Evolutionary conservation across 208 protist genomes (phyloP), one percentile per base, ranked within the genome.

Genomic region (Trypanosoma avium): DNA sequence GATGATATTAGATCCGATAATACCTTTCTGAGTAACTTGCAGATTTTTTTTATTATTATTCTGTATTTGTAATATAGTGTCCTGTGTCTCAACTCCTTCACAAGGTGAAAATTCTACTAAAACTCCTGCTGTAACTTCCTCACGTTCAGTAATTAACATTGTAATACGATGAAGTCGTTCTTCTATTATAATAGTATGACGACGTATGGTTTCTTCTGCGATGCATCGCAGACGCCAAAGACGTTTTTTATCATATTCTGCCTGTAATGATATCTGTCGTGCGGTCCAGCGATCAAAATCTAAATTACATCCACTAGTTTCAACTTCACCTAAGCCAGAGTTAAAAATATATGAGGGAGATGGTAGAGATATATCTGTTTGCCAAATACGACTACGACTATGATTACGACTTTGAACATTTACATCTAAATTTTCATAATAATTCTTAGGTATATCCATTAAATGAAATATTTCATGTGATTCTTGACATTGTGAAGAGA

Each of bases 191-290:
- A 61, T 0, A 17, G 33, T 32, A 24, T 70, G 29, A 32, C 64
- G 53, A 2, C 47, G 40, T 5, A 56, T 43, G 15, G 45, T 15
- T 33, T 70, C 64, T 55, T 70, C 64, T 19, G 55, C 64, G 15
- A 61, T 45, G 43, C 64, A 70, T 0, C 64, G 64, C 1, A 62
- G 22, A 2, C 38, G 21, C 54, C 53, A 70, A 3, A 70, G 27
- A 22, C 43, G 24, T 35, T 32, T 13, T 32, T 43, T 43, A n/a
- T 61, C 54, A 38, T 22, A 8, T 4, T 50, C 30, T 27, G 64
- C 53, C 32, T 62, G 42, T 5, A 30, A 15, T 12, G 45, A 50
- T 56, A 70, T 46, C 30, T 62, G 54, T 19, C 45, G 24, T 15
- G 54, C 45, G 10, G 29, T 35, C 29, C 47, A 57, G 13, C 32